Evolutionary conservation across 192 early-diverging fungal species (phyloP).

Genomic region (Coemansia sp.): DNA sequence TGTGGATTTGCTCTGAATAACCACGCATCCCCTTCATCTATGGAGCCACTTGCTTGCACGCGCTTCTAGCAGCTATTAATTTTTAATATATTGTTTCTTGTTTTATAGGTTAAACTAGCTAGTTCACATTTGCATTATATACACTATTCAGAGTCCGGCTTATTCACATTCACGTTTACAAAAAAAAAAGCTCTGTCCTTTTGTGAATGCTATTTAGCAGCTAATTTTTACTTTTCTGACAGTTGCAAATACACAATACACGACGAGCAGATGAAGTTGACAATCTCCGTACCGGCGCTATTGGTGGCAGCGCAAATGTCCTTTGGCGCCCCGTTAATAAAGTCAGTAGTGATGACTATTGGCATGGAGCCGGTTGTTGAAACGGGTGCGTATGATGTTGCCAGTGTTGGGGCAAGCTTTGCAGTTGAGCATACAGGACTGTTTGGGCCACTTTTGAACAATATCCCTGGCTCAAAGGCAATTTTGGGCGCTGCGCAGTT

Average conservation of each 20-base stretch:
- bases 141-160: not conserved
- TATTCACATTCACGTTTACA: not conserved
- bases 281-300: constrained; percentile 9
- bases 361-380: constrained; percentile 20
- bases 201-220: not conserved
- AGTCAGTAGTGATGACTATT: constrained; percentile 25
- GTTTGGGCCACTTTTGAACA: constrained; percentile 36
- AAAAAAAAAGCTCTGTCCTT: too few relatives aligned
- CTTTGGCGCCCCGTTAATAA: constrained; percentile 33
- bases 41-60: not conserved
- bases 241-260: not conserved
- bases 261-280: constrained; percentile 9
- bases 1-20: not conserved
- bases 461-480: constrained; percentile 27
- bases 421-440: constrained; percentile 36
- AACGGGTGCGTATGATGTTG: constrained; percentile 36
- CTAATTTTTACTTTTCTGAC: not conserved
- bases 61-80: too few relatives aligned
- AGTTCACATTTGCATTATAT: not conserved
- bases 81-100: too few relatives aligned
- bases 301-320: constrained; percentile 17
- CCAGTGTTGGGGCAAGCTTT: constrained; percentile 43
- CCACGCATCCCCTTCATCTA: not conserved
- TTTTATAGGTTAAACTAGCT: too few relatives aligned
- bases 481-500: constrained; percentile 30